Percentiles rank a stretch among this genome's conserved stretches.
Conservation (phyloP, 495 filamentous ascomycete genomes). For the Penicillium angulare region DNA sequence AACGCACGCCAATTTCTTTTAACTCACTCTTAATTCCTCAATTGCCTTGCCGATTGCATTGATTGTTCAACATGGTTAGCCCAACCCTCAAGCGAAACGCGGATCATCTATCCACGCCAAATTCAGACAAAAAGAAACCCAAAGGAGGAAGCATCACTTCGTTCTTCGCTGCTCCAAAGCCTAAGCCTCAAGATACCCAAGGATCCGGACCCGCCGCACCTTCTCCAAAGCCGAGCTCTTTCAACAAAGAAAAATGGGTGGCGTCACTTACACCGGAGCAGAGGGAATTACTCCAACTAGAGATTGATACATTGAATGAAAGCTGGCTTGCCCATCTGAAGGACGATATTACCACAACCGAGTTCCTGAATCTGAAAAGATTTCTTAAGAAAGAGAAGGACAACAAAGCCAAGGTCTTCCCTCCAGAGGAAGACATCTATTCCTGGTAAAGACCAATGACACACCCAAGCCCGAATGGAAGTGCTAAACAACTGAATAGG, state of each 20-base stretch:
- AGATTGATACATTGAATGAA: slow-evolving; percentile 87
- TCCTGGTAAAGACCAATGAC: slow-evolving; percentile 69
- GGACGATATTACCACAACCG: slow-evolving; percentile 70
- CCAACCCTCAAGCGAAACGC: slow-evolving; percentile 36
- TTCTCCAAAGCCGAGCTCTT: slow-evolving; percentile 52
- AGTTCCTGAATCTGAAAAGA: slow-evolving; percentile 83
- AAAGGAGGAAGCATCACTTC: slow-evolving; percentile 66
- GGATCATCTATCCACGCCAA: slow-evolving; percentile 27
- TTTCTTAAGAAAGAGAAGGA: slow-evolving; percentile 80
- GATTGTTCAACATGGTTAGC: slow-evolving; percentile 27
- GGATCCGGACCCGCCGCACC: slow-evolving; percentile 15
- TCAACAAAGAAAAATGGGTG: slow-evolving; percentile 88
- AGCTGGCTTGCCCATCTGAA: slow-evolving; percentile 87
- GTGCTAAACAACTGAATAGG: slow-evolving; percentile 44
- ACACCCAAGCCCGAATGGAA: too few species aligned
- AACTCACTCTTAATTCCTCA: background rate
- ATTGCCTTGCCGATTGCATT: background rate
- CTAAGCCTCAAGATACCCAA: slow-evolving; percentile 39
- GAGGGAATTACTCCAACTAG: slow-evolving; percentile 74
- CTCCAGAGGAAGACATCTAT: slow-evolving; percentile 86
- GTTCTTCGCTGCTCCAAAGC: slow-evolving; percentile 61
- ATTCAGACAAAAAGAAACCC: slow-evolving; percentile 55
- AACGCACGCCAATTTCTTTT: too few species aligned
- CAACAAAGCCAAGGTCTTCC: slow-evolving; percentile 74
- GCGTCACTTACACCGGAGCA: slow-evolving; percentile 76